A percentile compares a stretch with the other conserved stretches of the same genome.
These are phyloP conservation scores for Dipteronia dyeriana DNA, from an alignment of 345 rosid genomes.

Conservation along the genomic window DNA sequence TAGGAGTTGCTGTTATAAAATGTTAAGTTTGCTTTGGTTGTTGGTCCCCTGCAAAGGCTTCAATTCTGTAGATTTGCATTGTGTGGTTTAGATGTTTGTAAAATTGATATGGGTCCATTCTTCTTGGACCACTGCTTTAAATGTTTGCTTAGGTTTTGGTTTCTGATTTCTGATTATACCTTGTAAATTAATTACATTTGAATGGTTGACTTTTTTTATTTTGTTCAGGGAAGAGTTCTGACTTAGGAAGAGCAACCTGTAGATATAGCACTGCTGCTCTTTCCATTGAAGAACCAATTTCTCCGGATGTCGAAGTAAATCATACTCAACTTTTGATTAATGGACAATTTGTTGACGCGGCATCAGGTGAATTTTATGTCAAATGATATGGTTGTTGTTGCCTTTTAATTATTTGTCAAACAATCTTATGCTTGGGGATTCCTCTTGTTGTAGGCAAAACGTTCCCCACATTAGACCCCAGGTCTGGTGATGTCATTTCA, in stretches of 20 bases:
- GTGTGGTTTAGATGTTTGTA: too few relatives aligned
- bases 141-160: not conserved
- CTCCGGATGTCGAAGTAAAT: constrained; percentile 61
- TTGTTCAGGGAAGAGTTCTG: constrained; percentile 47
- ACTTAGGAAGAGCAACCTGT: constrained; percentile 37
- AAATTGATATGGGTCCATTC: not conserved
- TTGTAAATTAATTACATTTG: not conserved
- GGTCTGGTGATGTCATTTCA: constrained; percentile 87
- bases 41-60: not conserved
- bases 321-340: constrained; percentile 67
- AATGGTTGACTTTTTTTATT: not conserved
- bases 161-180: not conserved
- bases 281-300: constrained; percentile 54
- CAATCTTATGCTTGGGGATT: not conserved
- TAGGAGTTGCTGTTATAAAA: not conserved
- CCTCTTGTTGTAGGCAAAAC: constrained; percentile 46
- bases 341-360: constrained; percentile 82
- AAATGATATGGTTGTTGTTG: not conserved
- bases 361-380: constrained; percentile 57
- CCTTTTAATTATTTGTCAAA: not conserved
- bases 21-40: not conserved
- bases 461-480: constrained; percentile 85
- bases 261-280: constrained; percentile 52
- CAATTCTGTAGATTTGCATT: too few relatives aligned
- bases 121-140: not conserved